Conservation (phyloP, 2,329 filamentous ascomycete species). For the Fusarium secorum region DNA sequence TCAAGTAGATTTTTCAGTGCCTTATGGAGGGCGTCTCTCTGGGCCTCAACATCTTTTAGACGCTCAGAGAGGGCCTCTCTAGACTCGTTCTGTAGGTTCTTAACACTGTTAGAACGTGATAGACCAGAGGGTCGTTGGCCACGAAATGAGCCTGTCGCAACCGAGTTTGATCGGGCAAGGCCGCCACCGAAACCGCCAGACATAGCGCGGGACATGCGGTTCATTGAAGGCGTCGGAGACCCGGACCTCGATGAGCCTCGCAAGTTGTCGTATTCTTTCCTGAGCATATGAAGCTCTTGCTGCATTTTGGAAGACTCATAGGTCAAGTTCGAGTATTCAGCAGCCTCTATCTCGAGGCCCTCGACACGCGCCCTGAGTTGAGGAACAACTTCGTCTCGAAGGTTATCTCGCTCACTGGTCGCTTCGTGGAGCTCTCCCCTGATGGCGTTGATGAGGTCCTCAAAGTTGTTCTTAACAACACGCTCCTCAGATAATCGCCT, state of each 20-base stretch:
- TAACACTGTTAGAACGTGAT: conserved; percentile 66
- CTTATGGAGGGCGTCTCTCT: conserved; percentile 89
- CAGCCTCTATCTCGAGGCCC: conserved; percentile 77
- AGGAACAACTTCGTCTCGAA: conserved; percentile 87
- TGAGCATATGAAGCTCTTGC: conserved; percentile 80
- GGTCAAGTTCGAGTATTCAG: conserved; percentile 74
- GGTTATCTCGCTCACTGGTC: conserved; percentile 88
- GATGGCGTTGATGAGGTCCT: conserved; percentile 86
- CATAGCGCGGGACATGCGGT: conserved; percentile 43
- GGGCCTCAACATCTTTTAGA: conserved; percentile 90
- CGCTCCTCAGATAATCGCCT: conserved; percentile 85
- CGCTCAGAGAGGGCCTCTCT: conserved; percentile 77
- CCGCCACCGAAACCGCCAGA: conserved; percentile 63
- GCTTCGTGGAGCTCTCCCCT: conserved; percentile 82
- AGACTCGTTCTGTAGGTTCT: conserved; percentile 62
- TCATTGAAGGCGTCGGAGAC: conserved; percentile 34
- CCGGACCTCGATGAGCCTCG: conserved; percentile 49
- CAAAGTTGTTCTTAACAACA: conserved; percentile 89
- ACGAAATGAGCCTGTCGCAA: conserved; percentile 63
- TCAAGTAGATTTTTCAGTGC: conserved; percentile 86
- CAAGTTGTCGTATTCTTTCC: conserved; percentile 70
- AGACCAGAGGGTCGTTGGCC: conserved; percentile 53
- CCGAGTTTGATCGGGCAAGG: conserved; percentile 71
- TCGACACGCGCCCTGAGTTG: conserved; percentile 79
- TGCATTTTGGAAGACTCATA: conserved; percentile 87